Evolutionary conservation across 176 grass and related monocot genomes (phyloP).

Genomic region (Ensete ventricosum): DNA sequence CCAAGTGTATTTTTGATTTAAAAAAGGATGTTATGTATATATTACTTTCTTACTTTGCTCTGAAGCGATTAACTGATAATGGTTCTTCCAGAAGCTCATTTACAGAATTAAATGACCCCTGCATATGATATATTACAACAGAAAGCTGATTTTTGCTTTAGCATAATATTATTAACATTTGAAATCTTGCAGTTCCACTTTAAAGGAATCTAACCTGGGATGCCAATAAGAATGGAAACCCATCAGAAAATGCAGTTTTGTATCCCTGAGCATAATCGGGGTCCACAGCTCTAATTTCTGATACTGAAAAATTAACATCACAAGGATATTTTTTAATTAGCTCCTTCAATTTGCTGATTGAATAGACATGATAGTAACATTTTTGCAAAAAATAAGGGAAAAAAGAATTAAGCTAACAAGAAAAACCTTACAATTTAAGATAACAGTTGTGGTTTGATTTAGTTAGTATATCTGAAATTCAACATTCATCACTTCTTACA

Average conservation of each 20-base stretch:
- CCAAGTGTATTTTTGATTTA: not conserved
- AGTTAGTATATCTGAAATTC: not conserved
- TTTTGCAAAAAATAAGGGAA: not conserved
- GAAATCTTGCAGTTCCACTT: not conserved
- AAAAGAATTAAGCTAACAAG: not conserved
- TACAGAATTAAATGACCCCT: conserved; percentile 67
- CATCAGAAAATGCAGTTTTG: conserved; percentile 56
- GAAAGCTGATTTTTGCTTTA: conserved; percentile 4
- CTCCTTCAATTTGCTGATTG: not conserved
- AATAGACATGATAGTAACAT: not conserved
- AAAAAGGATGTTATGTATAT: not conserved
- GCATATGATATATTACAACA: conserved; percentile 15
- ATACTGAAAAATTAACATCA: conserved; percentile 26
- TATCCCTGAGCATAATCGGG: conserved; percentile 62
- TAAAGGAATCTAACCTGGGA: conserved; percentile 46
- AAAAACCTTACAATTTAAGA: not conserved
- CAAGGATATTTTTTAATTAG: not conserved
- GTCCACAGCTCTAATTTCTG: conserved; percentile 51
- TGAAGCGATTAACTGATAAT: conserved; percentile 69
- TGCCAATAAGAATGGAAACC: conserved; percentile 56
- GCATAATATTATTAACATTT: conserved; percentile 14
- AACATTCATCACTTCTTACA: not conserved
- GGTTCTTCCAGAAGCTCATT: conserved; percentile 69
- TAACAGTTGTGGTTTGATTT: not conserved
- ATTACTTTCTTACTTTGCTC: conserved; percentile 57